Percentiles rank a stretch among this genome's conserved stretches.
phyloP scores from a whole-genome alignment of 2,329 filamentous ascomycete species.

The Pezicula neosporulosa region DNA sequence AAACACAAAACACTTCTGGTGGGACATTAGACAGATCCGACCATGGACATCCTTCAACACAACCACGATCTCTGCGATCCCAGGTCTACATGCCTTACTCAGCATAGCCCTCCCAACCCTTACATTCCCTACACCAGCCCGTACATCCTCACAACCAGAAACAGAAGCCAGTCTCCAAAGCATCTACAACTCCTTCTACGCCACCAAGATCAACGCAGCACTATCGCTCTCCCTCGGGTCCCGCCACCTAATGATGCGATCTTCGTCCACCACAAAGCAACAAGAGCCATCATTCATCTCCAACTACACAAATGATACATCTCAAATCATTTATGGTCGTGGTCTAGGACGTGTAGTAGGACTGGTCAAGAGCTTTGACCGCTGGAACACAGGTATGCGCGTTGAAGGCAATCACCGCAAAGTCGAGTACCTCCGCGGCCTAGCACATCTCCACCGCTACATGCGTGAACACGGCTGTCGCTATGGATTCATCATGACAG shows the following conservation, averaged over 20 bases:
- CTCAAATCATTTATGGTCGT: constrained; percentile 41
- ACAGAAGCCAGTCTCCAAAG: constrained; percentile 73
- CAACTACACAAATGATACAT: constrained; percentile 48
- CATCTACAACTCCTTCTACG: constrained; percentile 75
- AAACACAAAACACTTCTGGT: constrained; percentile 85
- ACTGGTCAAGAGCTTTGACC: constrained; percentile 86
- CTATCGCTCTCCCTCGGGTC: constrained; percentile 70
- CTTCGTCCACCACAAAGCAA: constrained; percentile 29
- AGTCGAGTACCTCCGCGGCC: constrained; percentile 83
- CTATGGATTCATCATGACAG: constrained; percentile 94
- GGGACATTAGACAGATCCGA: constrained; percentile 86
- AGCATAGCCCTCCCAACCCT: constrained; percentile 61
- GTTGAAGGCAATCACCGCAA: constrained; percentile 79
- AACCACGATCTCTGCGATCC: constrained; percentile 66
- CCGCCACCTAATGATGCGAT: constrained; percentile 46
- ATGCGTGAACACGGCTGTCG: constrained; percentile 93
- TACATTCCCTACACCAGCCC: constrained; percentile 50
- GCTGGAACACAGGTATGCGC: constrained; percentile 94
- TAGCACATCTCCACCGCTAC: constrained; percentile 80
- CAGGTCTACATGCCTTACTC: constrained; percentile 69
- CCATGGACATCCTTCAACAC: constrained; percentile 80
- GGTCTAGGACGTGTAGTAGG: constrained; percentile 67
- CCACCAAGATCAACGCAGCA: constrained; percentile 83
- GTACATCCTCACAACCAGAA: constrained; percentile 63
- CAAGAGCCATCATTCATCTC: constrained; percentile 39